Evolutionary conservation across 352 stramenopile species (phyloP).

Genomic region (Phytophthora agathidicida): DNA sequence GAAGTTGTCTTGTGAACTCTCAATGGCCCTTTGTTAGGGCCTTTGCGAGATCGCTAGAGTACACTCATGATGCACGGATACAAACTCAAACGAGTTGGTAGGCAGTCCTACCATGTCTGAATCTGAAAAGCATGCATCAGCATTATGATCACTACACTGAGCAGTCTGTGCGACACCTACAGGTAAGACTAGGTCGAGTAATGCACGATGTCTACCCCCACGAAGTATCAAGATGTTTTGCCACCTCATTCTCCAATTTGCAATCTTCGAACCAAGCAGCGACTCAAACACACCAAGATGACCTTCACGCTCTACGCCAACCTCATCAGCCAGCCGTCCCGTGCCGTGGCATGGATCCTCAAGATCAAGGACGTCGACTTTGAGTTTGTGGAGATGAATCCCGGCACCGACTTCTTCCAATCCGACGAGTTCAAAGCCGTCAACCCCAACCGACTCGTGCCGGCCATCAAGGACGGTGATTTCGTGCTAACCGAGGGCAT

Average conservation of each 20-base stretch:
- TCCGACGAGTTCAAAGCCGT: slow-evolving; percentile 35
- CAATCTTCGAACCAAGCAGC: neutral
- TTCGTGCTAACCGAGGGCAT: slow-evolving; percentile 44
- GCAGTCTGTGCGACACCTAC: too few relatives aligned
- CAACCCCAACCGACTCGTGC: slow-evolving; percentile 42
- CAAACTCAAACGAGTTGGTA: too few relatives aligned
- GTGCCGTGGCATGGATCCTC: slow-evolving; percentile 25
- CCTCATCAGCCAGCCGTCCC: slow-evolving; percentile 42
- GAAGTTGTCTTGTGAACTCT: too few relatives aligned
- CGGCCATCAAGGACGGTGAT: slow-evolving; percentile 43
- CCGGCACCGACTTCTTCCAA: slow-evolving; percentile 15
- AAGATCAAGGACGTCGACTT: slow-evolving; percentile 32
- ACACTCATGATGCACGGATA: too few relatives aligned
- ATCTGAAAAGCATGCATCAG: neutral
- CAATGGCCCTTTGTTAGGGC: too few relatives aligned
- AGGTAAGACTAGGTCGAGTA: too few relatives aligned
- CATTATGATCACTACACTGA: neutral
- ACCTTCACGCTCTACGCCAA: slow-evolving; percentile 39
- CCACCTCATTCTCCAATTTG: slow-evolving; percentile 11
- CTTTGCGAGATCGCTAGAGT: too few relatives aligned
- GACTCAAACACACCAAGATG: neutral
- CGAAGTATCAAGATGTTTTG: too few relatives aligned
- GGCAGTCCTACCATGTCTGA: slow-evolving; percentile 1
- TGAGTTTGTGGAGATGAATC: slow-evolving; percentile 34
- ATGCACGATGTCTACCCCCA: slow-evolving; percentile 8